Evolutionary conservation across 2,329 filamentous ascomycete species (phyloP), one percentile per base, ranked within the genome.

Genomic region (Aspergillus phoenicis): DNA sequence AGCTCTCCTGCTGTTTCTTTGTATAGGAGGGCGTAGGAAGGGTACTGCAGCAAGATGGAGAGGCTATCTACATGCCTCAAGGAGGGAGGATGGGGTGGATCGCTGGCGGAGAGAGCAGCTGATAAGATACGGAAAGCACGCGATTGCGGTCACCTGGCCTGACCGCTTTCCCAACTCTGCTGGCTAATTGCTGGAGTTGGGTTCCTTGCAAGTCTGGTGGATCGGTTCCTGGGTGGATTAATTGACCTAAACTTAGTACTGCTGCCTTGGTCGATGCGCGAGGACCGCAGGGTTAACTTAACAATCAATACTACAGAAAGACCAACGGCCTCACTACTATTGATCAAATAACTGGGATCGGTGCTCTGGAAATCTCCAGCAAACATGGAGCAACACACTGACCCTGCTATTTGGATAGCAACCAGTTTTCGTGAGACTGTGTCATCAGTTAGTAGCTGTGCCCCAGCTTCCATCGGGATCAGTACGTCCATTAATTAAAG

Each of bases 161-260:
- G 41, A 45, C 41, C 41, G 41, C 41, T 45, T 45, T 45, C 41
- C 41, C 41, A 45, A 45, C 41, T 20, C 11, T 24, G 41, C 7
- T 45, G 41, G 20, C 41, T 45, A 6, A 24, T 13, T 8, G 24
- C 41, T 45, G 41, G 41, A 45, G 24, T 13, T 45, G 17, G 20
- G 22, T 24, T 45, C 41, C 41, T 45, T 20, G 41, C 33, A 36
- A 45, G 11, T 2, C 41, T 24, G 20, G 17, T 45, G 41, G 22
- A 13, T 24, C 15, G 48, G 51, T 57, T 52, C 26, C 55, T 55
- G 69, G 73, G 71, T 70, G 66, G 71, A 65, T 70, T 36, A 36
- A 36, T 15, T 36, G 11, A 36, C 11, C 33, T 36, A 11, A 26
- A 26, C 26, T 26, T 26, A 26, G 26, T 26, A 26, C 3, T 67